These are phyloP conservation scores for Inosperma sp. DNA, from an alignment of 768 basidiomycete genomes.

Conservation along the genomic window DNA sequence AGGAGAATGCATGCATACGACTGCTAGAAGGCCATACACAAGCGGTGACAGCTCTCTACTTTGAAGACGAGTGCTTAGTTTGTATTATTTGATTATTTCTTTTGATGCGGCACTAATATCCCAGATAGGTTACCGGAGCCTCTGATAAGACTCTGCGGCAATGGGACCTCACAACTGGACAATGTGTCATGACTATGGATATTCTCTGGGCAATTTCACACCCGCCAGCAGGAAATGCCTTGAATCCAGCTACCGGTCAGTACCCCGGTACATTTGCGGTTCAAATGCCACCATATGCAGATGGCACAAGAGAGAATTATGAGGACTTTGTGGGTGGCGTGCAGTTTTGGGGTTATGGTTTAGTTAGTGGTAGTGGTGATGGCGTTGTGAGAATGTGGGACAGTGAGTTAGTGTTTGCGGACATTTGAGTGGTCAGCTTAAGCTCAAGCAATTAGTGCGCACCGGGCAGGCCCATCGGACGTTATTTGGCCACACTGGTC, in stretches of 20 bases:
- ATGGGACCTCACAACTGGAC: constrained; percentile 96
- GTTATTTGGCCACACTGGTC: constrained; percentile 85
- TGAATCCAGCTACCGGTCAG: constrained; percentile 38
- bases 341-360: constrained; percentile 97
- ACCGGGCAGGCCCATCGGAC: constrained; percentile 96
- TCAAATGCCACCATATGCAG: constrained; percentile 81
- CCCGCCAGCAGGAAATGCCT: constrained; percentile 48
- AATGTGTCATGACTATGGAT: constrained; percentile 99
- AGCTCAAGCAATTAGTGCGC: constrained; percentile 58
- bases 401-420: constrained; percentile 53
- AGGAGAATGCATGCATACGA: constrained; percentile 56
- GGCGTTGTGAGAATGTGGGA: constrained; percentile 99
- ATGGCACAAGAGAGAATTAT: constrained; percentile 92
- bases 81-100: constrained; percentile 21
- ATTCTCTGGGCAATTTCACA: constrained; percentile 99
- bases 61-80: constrained; percentile 92
- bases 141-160: constrained; percentile 98
- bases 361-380: constrained; percentile 96
- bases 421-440: background rate
- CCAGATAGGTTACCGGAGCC: constrained; percentile 83
- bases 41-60: constrained; percentile 89
- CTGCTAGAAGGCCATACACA: constrained; percentile 89
- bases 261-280: constrained; percentile 67
- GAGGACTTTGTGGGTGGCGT: constrained; percentile 97
- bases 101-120: constrained; percentile 18